Conservation (phyloP, 164 flowering plant species). For the Stephania japonica region DNA sequence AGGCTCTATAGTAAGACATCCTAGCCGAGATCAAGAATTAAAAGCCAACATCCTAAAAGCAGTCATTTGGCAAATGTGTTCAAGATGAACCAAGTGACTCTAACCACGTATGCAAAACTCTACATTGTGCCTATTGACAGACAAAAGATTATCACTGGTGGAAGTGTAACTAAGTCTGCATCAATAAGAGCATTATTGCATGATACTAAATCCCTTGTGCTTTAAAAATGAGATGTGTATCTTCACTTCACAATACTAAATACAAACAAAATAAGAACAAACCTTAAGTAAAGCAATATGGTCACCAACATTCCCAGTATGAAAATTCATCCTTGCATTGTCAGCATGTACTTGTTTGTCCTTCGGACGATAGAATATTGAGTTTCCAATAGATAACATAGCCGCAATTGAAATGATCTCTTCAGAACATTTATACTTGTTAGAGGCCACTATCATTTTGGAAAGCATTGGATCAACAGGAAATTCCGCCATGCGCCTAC, state of each 20-base stretch:
- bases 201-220: not conserved
- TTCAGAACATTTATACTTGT: slow-evolving; percentile 79
- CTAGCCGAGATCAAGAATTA: not conserved
- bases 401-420: slow-evolving; percentile 92
- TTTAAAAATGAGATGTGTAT: not conserved
- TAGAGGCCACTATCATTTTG: slow-evolving; percentile 93
- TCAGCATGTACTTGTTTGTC: slow-evolving; percentile 99
- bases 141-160: not conserved
- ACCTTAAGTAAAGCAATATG: slow-evolving; percentile 95
- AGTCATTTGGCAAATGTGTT: not conserved
- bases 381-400: slow-evolving; percentile 91
- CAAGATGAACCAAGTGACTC: not conserved
- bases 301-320: slow-evolving; percentile 94
- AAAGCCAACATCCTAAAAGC: not conserved
- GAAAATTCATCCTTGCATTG: slow-evolving; percentile 92
- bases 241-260: not conserved
- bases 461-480: slow-evolving; percentile 98
- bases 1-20: not conserved
- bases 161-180: not conserved
- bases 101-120: not conserved
- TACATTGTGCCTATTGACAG: not conserved
- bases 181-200: not conserved
- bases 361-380: slow-evolving; percentile 93
- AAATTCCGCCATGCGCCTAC: slow-evolving; percentile 94
- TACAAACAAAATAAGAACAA: slow-evolving; percentile 6